phyloP scores from a whole-genome alignment of 2,329 filamentous ascomycete genomes.

The Colletotrichum tofieldiae region DNA sequence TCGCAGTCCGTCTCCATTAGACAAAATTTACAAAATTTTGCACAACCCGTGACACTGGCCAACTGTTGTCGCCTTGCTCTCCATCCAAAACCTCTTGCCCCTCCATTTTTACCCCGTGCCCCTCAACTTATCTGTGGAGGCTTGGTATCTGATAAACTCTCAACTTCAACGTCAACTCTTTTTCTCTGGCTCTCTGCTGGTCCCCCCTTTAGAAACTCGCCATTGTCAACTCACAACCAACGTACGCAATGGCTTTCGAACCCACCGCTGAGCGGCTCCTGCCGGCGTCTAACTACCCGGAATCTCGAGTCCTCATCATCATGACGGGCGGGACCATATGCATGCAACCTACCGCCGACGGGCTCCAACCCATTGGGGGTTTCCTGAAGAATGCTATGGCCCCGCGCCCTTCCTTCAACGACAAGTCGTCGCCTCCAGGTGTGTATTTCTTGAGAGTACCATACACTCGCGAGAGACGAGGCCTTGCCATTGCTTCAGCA shows the following conservation, averaged over 20 bases:
- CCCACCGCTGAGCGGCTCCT: slow-evolving; percentile 25
- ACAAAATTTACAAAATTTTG: slow-evolving; percentile 42
- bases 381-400: slow-evolving; percentile 89
- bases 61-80: slow-evolving; percentile 31
- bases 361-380: slow-evolving; percentile 83
- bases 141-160: slow-evolving; percentile 29
- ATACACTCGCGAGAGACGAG: background rate
- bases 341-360: slow-evolving; percentile 87
- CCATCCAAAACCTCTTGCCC: slow-evolving; percentile 38
- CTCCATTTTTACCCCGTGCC: slow-evolving; percentile 40
- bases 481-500: too few species aligned
- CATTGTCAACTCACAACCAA: background rate
- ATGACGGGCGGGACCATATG: slow-evolving; percentile 94
- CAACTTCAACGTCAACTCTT: slow-evolving; percentile 12
- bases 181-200: background rate
- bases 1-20: slow-evolving; percentile 22
- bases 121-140: slow-evolving; percentile 38
- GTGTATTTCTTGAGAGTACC: slow-evolving; percentile 43
- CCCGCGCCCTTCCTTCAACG: slow-evolving; percentile 88
- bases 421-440: slow-evolving; percentile 71
- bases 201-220: background rate
- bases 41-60: slow-evolving; percentile 37
- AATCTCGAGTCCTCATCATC: slow-evolving; percentile 89
- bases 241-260: slow-evolving; percentile 34
- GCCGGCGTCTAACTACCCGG: slow-evolving; percentile 63